Conservation (phyloP, 2,329 filamentous ascomycete species). For the Parastagonospora nodorum region DNA sequence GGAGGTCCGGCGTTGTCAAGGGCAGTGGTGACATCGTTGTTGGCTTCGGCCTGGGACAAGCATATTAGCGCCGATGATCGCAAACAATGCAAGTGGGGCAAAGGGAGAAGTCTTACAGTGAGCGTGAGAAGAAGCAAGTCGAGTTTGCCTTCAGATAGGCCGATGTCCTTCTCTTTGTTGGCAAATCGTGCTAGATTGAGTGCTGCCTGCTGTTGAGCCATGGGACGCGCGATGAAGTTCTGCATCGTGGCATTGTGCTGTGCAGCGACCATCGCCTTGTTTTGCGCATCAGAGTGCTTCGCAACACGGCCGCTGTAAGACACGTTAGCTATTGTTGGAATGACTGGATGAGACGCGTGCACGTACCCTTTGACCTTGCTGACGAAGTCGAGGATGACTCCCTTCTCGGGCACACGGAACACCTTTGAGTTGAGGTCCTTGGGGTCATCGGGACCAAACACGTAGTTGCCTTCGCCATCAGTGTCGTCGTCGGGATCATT, state of each 20-base stretch:
- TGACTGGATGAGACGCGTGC: conserved; percentile 4
- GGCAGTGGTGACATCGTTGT: conserved; percentile 40
- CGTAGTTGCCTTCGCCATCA: conserved; percentile 48
- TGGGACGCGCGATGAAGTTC: conserved; percentile 34
- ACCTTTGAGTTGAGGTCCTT: conserved; percentile 47
- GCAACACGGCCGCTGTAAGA: conserved; percentile 27
- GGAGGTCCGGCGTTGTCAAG: conserved; percentile 34
- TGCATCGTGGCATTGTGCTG: conserved; percentile 34
- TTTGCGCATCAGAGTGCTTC: conserved; percentile 20
- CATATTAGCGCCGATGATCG: conserved; percentile 41
- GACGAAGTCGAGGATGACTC: conserved; percentile 65
- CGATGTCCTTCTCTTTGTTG: conserved; percentile 56
- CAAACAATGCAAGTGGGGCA: conserved; percentile 33
- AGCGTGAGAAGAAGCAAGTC: conserved; percentile 63
- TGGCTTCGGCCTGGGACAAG: conserved; percentile 48
- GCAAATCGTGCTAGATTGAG: conserved; percentile 66
- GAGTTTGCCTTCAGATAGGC: conserved; percentile 53
- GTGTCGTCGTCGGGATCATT: conserved; percentile 51
- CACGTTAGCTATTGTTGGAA: conserved; percentile 17
- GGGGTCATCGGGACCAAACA: conserved; percentile 49
- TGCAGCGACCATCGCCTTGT: conserved; percentile 15
- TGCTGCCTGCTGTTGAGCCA: conserved; percentile 69
- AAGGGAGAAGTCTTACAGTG: conserved; percentile 59
- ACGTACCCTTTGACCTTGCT: conserved; percentile 58
- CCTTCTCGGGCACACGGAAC: conserved; percentile 52